phyloP scores from a whole-genome alignment of 371 early-diverging fungal species.

The Rhizopus delemar region DNA sequence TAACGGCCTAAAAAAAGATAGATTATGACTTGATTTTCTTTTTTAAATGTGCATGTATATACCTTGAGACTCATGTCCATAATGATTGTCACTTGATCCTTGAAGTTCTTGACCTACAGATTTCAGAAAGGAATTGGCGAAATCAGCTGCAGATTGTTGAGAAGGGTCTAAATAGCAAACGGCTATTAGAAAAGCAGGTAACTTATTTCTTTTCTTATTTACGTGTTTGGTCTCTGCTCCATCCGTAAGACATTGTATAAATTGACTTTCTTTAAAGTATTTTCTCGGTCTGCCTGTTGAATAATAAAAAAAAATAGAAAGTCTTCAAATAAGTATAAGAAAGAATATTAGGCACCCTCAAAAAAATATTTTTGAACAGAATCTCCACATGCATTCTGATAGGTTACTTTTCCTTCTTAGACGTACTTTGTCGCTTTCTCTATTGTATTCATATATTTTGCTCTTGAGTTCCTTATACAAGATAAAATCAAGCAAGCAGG shows the following conservation, averaged over 20 bases:
- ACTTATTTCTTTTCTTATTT: constrained; percentile 1
- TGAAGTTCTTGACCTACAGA: constrained; percentile 49
- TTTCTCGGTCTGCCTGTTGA: too few relatives aligned
- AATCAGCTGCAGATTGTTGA: constrained; percentile 39
- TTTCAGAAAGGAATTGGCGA: constrained; percentile 48
- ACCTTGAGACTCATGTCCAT: constrained; percentile 28
- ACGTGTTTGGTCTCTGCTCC: constrained; percentile 28
- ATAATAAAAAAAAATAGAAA: neutral
- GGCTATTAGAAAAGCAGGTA: neutral
- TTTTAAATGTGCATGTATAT: neutral
- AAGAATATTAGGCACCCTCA: too few relatives aligned
- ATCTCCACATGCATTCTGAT: too few relatives aligned
- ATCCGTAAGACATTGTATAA: constrained; percentile 27
- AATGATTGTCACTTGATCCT: constrained; percentile 23
- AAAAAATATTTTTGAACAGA: too few relatives aligned
- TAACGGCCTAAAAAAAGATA: constrained; percentile 15
- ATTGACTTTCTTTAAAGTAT: too few relatives aligned
- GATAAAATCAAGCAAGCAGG: too few relatives aligned
- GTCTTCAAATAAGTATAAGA: too few relatives aligned
- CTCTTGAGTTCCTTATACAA: too few relatives aligned
- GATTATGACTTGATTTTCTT: neutral
- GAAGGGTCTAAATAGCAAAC: constrained; percentile 8
- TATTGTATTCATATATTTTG: too few relatives aligned
- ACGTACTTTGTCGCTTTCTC: too few relatives aligned
- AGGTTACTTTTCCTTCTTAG: too few relatives aligned